Base-by-base conservation (phyloP, 1,284 basidiomycete genomes). In the Psilocybe mexicana region DNA sequence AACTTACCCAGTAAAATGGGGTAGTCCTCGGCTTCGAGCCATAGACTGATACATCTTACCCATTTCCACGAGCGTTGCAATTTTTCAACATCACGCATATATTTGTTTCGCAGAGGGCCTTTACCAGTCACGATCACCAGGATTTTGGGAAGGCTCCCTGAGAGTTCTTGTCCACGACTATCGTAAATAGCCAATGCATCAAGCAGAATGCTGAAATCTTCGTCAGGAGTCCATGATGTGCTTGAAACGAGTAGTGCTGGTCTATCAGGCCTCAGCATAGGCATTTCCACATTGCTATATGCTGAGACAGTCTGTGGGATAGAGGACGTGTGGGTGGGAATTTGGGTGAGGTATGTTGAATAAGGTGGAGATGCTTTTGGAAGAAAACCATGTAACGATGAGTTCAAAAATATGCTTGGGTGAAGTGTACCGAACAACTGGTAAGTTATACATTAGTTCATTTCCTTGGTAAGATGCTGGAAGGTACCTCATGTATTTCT, bases 141-240 rank as follows among this genome's bases (percentile, higher is more conserved):
- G 43, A 97, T 66, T 59, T 88, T 89, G 0, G 94, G 94, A 26
- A 96, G 74, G 26, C 40, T 63, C 67, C 23, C 68, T 65, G 60
- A 53, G 18, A 74, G 63, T 33, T 71, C 69, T 33, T 69, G 62
- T 11, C 88, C 94, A 57, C 76, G 79, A 40, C 68, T 62, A 65
- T 97, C 88, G 70, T 96, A 97, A 26, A 77, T 52, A 6, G 69
- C 68, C 43, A 98, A 75, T 6, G 93, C 93, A 12, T 83, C 78
- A 12, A 97, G 73, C 4, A 99, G 82, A 44, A 97, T 82, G 2
- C 82, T 77, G 63, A 99, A 98, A 71, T 99, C 95, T 73, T 99
- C 97, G 69, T 99, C 97, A 6, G 93, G 87, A 0, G 97, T 99
- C 96, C 97, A 99, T 8, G 92, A 94, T 0, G 97, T 99, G 64